Conservation (phyloP, 257 asterid species). For the Anisodus acutangulus region DNA sequence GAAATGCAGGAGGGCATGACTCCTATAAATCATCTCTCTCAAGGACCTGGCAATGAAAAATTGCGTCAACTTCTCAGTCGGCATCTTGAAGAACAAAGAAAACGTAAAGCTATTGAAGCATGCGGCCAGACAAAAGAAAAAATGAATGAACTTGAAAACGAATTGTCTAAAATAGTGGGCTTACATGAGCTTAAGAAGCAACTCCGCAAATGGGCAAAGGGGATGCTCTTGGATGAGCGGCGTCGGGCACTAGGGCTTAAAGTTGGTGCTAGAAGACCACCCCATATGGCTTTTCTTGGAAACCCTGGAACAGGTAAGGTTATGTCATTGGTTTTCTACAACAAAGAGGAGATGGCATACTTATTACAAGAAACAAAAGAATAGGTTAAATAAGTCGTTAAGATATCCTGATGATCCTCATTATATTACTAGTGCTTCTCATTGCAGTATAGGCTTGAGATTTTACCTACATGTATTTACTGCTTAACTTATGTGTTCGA, state of each 20-base stretch:
- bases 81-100: constrained; percentile 80
- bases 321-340: not conserved
- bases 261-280: constrained; percentile 80
- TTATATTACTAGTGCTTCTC: constrained; percentile 1
- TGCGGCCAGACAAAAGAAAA: constrained; percentile 78
- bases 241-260: constrained; percentile 82
- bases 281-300: constrained; percentile 96
- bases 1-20: constrained; percentile 84
- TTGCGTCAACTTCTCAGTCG: constrained; percentile 66
- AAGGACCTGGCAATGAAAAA: constrained; percentile 73
- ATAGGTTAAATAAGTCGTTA: not conserved
- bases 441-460: not conserved
- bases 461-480: not conserved
- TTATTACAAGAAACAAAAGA: not conserved
- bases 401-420: not conserved
- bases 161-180: constrained; percentile 71
- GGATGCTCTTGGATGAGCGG: constrained; percentile 87
- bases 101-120: constrained; percentile 77
- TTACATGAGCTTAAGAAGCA: constrained; percentile 69
- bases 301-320: constrained; percentile 87
- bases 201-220: constrained; percentile 86
- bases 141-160: constrained; percentile 81
- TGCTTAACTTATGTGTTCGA: not conserved
- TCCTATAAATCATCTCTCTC: constrained; percentile 81
- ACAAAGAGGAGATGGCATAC: not conserved